Evolutionary conservation across 1,284 basidiomycete genomes (phyloP).

Genomic region (Tilletia indica): DNA sequence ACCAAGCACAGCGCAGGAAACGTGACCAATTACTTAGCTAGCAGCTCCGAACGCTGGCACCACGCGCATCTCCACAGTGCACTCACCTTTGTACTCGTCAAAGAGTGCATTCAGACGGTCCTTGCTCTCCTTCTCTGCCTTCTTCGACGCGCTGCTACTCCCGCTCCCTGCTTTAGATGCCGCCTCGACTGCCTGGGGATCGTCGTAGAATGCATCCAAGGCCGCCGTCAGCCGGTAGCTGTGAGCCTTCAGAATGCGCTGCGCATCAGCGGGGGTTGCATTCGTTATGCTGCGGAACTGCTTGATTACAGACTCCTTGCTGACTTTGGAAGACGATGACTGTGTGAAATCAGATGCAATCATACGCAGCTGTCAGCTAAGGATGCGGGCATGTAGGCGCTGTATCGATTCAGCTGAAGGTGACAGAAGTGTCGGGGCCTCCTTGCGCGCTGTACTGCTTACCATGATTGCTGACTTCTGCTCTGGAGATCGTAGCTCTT

Average conservation of each 20-base stretch:
- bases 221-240: constrained; percentile 70
- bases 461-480: too few relatives aligned
- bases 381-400: too few relatives aligned
- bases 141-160: constrained; percentile 14
- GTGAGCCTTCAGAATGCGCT: constrained; percentile 69
- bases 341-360: too few relatives aligned
- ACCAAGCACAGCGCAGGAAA: neutral
- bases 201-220: constrained; percentile 70
- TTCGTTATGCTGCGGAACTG: constrained; percentile 37
- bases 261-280: constrained; percentile 63
- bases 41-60: too few relatives aligned
- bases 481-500: too few relatives aligned
- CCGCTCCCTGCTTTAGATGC: constrained; percentile 31
- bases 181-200: constrained; percentile 38
- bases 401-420: too few relatives aligned
- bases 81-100: constrained; percentile 73
- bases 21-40: neutral
- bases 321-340: constrained; percentile 30
- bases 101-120: constrained; percentile 67
- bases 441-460: too few relatives aligned
- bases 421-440: too few relatives aligned
- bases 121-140: constrained; percentile 32
- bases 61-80: neutral
- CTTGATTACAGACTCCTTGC: constrained; percentile 37
- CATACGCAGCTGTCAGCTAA: neutral